Evolutionary conservation across 306 rosid genomes (phyloP).

Genomic region (Begonia masoniana): DNA sequence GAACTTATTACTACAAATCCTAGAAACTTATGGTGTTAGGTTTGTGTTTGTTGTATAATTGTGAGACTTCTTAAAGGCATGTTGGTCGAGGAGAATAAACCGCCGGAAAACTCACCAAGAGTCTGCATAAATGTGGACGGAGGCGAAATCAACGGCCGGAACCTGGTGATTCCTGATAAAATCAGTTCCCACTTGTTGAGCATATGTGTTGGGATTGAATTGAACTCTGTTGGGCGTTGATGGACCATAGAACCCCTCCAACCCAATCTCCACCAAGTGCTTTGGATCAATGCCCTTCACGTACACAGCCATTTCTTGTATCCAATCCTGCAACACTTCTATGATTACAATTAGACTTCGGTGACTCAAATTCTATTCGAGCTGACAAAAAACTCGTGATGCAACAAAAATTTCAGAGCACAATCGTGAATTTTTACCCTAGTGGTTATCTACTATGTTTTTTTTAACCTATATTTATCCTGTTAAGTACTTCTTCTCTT

Average conservation of each 20-base stretch:
- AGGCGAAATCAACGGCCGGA: constrained; percentile 87
- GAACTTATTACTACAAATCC: not conserved
- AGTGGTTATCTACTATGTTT: too few relatives aligned
- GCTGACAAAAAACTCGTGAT: too few relatives aligned
- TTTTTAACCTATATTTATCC: too few relatives aligned
- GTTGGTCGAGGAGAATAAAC: too few relatives aligned
- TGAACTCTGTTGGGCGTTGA: constrained; percentile 68
- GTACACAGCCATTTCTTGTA: constrained; percentile 75
- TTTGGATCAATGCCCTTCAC: constrained; percentile 86
- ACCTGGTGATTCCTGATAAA: constrained; percentile 84
- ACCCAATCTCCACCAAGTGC: constrained; percentile 78
- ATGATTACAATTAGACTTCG: not conserved
- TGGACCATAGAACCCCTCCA: constrained; percentile 93
- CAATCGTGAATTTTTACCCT: too few relatives aligned
- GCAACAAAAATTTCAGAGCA: too few relatives aligned
- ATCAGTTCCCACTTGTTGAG: constrained; percentile 90
- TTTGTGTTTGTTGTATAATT: not conserved
- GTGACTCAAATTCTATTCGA: too few relatives aligned
- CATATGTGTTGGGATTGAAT: constrained; percentile 76
- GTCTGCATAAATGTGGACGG: constrained; percentile 87
- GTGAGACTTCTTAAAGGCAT: too few relatives aligned
- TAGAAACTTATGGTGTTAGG: not conserved
- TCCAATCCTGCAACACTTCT: constrained; percentile 52
- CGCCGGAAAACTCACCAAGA: constrained; percentile 42
- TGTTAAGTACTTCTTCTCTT: too few relatives aligned